Percentiles rank a stretch among this genome's conserved stretches.
Evolutionary conservation across 2,329 filamentous ascomycete species (phyloP).

Genomic region (Mycogone perniciosa): DNA sequence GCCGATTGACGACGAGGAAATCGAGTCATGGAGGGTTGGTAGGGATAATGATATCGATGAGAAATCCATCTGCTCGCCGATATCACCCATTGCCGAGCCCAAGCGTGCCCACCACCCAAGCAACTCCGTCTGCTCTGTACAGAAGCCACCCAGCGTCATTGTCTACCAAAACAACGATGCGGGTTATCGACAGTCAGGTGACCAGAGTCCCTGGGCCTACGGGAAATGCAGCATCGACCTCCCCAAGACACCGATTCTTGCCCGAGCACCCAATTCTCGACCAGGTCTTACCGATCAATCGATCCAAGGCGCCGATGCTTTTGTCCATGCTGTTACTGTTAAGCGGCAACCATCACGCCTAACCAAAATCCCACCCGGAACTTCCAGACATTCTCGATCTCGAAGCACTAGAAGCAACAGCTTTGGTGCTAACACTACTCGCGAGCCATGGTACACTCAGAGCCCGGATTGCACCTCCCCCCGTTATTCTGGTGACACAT

Average conservation of each 20-base stretch:
- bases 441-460: conserved; percentile 35
- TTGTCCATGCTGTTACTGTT: conserved; percentile 35
- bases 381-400: conserved; percentile 32
- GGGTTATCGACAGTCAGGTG: conserved; percentile 21
- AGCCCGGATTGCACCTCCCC: conserved; percentile 27
- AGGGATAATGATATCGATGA: conserved; percentile 19
- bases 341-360: conserved; percentile 49
- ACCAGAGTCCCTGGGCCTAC: conserved; percentile 23
- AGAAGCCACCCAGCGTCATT: conserved; percentile 48
- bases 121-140: conserved; percentile 28
- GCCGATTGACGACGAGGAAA: conserved; percentile 59
- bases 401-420: conserved; percentile 40
- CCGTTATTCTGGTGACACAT: conserved; percentile 28
- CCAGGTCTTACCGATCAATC: conserved; percentile 56
- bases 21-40: conserved; percentile 54
- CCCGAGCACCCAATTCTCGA: conserved; percentile 56
- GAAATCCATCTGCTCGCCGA: conserved; percentile 18
- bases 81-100: conserved; percentile 1
- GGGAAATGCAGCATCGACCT: conserved; percentile 39
- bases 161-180: conserved; percentile 38
- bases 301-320: conserved; percentile 55
- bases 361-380: conserved; percentile 40
- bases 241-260: conserved; percentile 46
- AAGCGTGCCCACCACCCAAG: conserved; percentile 20
- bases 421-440: conserved; percentile 35